Evolutionary conservation across 108 stramenopile genomes (phyloP), one percentile per base, ranked within the genome.

Genomic region (Seminavis robusta): DNA sequence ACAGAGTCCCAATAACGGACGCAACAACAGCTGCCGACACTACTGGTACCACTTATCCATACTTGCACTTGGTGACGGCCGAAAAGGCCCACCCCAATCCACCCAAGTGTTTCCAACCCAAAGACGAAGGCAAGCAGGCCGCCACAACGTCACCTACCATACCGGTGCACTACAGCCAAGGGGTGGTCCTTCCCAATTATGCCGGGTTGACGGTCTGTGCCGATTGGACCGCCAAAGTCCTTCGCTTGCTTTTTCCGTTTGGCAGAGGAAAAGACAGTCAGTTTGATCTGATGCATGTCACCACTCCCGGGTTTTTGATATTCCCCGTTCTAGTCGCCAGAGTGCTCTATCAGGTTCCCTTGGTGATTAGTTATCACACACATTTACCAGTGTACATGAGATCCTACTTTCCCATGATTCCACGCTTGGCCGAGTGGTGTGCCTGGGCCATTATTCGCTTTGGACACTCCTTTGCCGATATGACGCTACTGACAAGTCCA

Each of bases 271-370:
- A n/a, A n/a, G n/a, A n/a, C n/a, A n/a, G n/a, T n/a, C n/a, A n/a
- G n/a, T n/a, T n/a, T n/a, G n/a, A 94, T 64, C 7, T 94, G 32
- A 69, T 94, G 20, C 92, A 94, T 54, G 86, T 80, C 0, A 76
- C 81, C 17, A 68, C 80, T 23, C 92, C 92, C 26, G 87, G 86
- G 0, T 69, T 76, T 25, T 51, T 90, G 37, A 28, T 67, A 19
- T 52, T 86, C 40, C 66, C 92, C 13, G 39, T 78, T 33, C 33
- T 83, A 10, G 36, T 38, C 28, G 47, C 73, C 2, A 54, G 71
- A 29, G 9, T 74, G 2, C 28, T 76, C 27, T 43, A 29, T 23
- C 21, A 50, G 19, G 67, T 73, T 40, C 77, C 81, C 1, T 33
- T 83, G 9, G 54, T 74, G 8, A 46, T 67, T 44, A 65, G 63